Evolutionary conservation across 169 alveolate species (phyloP).

Genomic region (Cryptosporidium meleagridis): DNA sequence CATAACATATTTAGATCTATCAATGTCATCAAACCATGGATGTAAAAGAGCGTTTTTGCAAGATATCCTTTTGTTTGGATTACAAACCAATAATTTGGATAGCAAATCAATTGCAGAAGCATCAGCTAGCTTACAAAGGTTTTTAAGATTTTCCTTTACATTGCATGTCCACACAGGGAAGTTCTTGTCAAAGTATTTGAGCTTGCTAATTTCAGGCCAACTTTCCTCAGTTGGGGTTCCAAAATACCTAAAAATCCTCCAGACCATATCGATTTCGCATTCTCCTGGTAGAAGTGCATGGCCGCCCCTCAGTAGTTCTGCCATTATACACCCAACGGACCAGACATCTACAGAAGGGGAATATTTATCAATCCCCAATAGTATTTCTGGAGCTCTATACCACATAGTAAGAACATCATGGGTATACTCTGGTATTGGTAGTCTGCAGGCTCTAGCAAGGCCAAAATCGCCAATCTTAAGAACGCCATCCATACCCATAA

Average conservation of each 20-base stretch:
- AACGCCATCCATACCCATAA: slow-evolving; percentile 83
- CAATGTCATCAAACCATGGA: slow-evolving; percentile 77
- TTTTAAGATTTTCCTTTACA: slow-evolving; percentile 40
- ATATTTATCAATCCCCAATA: slow-evolving; percentile 87
- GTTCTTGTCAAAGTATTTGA: slow-evolving; percentile 61
- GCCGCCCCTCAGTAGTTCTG: slow-evolving; percentile 86
- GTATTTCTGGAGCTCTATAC: slow-evolving; percentile 91
- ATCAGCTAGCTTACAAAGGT: slow-evolving; percentile 64
- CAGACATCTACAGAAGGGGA: slow-evolving; percentile 90
- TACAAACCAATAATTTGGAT: slow-evolving; percentile 69
- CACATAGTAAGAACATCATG: slow-evolving; percentile 89
- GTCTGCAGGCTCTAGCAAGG: slow-evolving; percentile 86
- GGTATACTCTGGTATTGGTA: slow-evolving; percentile 90
- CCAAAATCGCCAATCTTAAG: slow-evolving; percentile 90
- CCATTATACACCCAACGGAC: slow-evolving; percentile 89
- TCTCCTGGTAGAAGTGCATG: slow-evolving; percentile 87
- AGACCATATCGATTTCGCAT: slow-evolving; percentile 88
- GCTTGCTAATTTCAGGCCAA: slow-evolving; percentile 84
- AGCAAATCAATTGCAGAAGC: slow-evolving; percentile 75
- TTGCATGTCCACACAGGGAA: slow-evolving; percentile 71
- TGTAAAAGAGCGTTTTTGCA: slow-evolving; percentile 76
- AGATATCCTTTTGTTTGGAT: slow-evolving; percentile 76
- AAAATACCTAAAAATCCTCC: slow-evolving; percentile 84
- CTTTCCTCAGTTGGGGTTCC: slow-evolving; percentile 89
- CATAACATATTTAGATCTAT: slow-evolving; percentile 63